Evolutionary conservation across 129 eudicot genomes (phyloP).

Genomic region (Chrysanthemum seticuspe): DNA sequence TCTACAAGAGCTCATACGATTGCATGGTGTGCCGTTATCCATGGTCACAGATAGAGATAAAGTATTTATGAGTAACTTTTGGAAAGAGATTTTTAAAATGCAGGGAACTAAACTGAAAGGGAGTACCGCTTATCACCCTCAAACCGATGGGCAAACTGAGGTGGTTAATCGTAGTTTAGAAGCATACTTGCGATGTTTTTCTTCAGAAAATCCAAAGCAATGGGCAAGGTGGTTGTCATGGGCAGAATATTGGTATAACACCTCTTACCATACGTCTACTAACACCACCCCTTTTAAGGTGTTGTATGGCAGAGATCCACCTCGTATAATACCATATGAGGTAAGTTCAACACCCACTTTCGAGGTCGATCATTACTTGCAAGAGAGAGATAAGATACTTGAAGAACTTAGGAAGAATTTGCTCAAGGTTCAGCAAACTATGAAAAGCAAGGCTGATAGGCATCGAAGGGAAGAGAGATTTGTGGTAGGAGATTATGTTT

Average conservation of each 20-base stretch:
- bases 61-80: not conserved
- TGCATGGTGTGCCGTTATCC: not conserved
- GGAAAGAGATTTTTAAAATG: not conserved
- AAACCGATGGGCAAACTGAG: not conserved
- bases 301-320: not conserved
- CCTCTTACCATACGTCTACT: not conserved
- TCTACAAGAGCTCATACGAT: not conserved
- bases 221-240: not conserved
- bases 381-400: not conserved
- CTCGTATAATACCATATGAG: no score
- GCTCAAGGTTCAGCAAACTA: no score
- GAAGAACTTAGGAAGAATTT: no score
- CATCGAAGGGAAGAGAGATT: no score
- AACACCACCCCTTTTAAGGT: not conserved
- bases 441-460: no score
- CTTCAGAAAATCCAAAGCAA: not conserved
- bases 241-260: not conserved
- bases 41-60: not conserved
- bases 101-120: not conserved
- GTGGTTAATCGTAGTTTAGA: not conserved
- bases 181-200: not conserved
- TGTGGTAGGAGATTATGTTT: not conserved
- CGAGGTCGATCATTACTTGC: not conserved
- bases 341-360: no score
- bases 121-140: not conserved